phyloP scores from a whole-genome alignment of 2,329 filamentous ascomycete genomes.

The Cladosporium sphaerospermum region DNA sequence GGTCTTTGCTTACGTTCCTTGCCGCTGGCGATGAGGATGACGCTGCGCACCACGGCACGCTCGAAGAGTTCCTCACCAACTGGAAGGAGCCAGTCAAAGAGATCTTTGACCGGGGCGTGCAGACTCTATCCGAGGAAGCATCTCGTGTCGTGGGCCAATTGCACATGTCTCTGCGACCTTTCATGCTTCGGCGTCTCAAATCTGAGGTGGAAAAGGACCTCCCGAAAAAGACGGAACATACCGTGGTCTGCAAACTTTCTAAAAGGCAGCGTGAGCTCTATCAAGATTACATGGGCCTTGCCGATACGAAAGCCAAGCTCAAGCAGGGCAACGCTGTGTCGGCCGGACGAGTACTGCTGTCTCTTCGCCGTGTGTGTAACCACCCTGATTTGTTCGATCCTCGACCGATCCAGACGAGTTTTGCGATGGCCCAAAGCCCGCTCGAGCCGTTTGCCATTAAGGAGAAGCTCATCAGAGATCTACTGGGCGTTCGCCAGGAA shows the following conservation, averaged over 20 bases:
- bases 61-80: conserved; percentile 95
- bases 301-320: conserved; percentile 81
- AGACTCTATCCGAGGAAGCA: conserved; percentile 90
- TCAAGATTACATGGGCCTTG: conserved; percentile 88
- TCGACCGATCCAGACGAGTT: conserved; percentile 91
- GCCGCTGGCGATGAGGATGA: conserved; percentile 84
- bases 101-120: conserved; percentile 88
- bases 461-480: conserved; percentile 62
- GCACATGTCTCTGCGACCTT: conserved; percentile 88
- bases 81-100: conserved; percentile 93
- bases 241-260: conserved; percentile 89
- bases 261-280: conserved; percentile 94
- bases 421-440: conserved; percentile 72
- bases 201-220: conserved; percentile 98
- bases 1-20: conserved; percentile 93
- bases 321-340: conserved; percentile 92
- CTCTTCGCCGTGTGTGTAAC: conserved; percentile 94
- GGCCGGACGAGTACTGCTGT: conserved; percentile 98
- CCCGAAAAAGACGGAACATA: conserved; percentile 95
- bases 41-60: conserved; percentile 74
- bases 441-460: conserved; percentile 67
- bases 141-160: conserved; percentile 87
- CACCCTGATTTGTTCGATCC: conserved; percentile 97
- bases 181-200: conserved; percentile 83
- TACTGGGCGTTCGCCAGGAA: conserved; percentile 20